Evolutionary conservation across 2,329 filamentous ascomycete genomes (phyloP), one percentile per base, ranked within the genome.

Genomic region (Ceratocystis variospora): DNA sequence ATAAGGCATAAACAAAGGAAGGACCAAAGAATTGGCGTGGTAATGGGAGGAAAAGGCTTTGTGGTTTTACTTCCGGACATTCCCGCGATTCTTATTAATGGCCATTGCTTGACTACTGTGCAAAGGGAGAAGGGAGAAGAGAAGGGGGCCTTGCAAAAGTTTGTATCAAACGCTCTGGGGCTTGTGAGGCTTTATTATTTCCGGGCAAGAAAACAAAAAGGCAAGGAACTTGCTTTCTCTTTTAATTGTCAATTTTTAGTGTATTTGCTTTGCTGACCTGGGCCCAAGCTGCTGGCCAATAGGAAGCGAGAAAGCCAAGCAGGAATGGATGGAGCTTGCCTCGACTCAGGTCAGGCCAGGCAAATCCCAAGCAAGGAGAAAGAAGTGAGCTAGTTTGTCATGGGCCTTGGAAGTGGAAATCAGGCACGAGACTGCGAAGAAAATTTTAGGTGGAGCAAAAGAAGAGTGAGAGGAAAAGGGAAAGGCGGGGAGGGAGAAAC

Each of bases 391-490:
- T 41, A 12, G 37, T 4, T 41, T 55, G 19, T 19, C 50, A 12
- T 22, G 22, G 19, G 22, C 22, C 22, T 31, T 28, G 15, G 19
- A 57, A 15, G 53, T 22, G 53, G 53, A 19, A 57, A 57, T 57
- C 53, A 57, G 53, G 53, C 53, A 57, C 53, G 53, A 57, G 53
- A 57, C 53, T 41, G 22, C 19, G 53, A 31, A 57, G 53, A 57
- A 31, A 57, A 28, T 57, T 57, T 57, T 28, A 57, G 25, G 17
- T 31, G 25, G 53, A 6, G n/a, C 8, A 22, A 5, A n/a, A 22
- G 46, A 22, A 22, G 46, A 22, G 46, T 22, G 10, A 50, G n/a
- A 50, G 17, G n/a, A 12, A 22, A 41, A 41, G 37, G 37, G 37
- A 19, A 19, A 48, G 17, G 45, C n/a, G 45, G 45, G 45, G 37